Evolutionary conservation across 2,329 filamentous ascomycete genomes (phyloP).

Genomic region (Ophiostoma sp.): DNA sequence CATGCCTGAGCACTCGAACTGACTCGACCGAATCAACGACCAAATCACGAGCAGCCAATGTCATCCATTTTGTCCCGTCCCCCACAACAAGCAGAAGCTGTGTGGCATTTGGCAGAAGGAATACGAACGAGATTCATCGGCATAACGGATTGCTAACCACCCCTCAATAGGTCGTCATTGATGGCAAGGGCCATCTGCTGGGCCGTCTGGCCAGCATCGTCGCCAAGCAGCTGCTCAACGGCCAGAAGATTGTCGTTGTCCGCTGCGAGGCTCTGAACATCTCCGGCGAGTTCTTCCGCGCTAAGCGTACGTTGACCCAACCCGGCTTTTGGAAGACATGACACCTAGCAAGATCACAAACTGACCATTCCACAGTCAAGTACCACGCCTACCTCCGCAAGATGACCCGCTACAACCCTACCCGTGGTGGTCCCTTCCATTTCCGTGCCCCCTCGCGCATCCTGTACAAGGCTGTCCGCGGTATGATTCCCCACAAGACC

Average conservation of each 20-base stretch:
- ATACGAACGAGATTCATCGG: not conserved
- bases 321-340: not conserved
- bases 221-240: slow-evolving; percentile 97
- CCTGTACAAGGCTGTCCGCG: slow-evolving; percentile 99
- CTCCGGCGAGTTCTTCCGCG: slow-evolving; percentile 99
- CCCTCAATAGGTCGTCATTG: slow-evolving; percentile 79
- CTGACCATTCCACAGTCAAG: slow-evolving; percentile 66
- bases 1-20: too few relatives aligned
- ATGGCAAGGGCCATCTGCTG: slow-evolving; percentile 99
- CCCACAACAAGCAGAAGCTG: not conserved
- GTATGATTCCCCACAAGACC: slow-evolving; percentile 99
- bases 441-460: slow-evolving; percentile 98
- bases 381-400: slow-evolving; percentile 99
- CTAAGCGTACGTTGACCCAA: slow-evolving; percentile 82
- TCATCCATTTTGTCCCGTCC: not conserved
- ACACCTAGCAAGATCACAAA: not conserved
- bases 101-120: not conserved
- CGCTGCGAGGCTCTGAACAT: slow-evolving; percentile 99
- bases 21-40: too few relatives aligned
- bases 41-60: too few relatives aligned
- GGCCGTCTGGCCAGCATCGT: slow-evolving; percentile 97
- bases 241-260: slow-evolving; percentile 99
- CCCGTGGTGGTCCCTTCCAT: slow-evolving; percentile 99
- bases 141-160: slow-evolving; percentile 19
- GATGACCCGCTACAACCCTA: slow-evolving; percentile 99